Base-by-base conservation (phyloP, 2,329 filamentous ascomycete species). In the Aureobasidium sp. region DNA sequence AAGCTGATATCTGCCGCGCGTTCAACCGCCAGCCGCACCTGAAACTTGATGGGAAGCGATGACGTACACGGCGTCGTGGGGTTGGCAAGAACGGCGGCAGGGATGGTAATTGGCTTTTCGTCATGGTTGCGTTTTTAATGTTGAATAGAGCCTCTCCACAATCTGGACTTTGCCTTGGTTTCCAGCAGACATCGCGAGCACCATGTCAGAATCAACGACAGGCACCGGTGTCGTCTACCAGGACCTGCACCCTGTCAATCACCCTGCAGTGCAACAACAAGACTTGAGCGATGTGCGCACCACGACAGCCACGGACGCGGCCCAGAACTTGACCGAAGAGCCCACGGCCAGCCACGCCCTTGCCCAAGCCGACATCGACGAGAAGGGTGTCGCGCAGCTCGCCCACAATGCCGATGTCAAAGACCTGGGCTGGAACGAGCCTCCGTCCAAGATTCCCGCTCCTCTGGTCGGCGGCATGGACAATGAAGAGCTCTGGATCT, bases 401-500 rank as follows among this genome's bases (percentile, higher is more conserved):
- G 66, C 66, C 9, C 75, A 78, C 67, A 73, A 70, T 17, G 69
- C 78, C 39, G 85, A 87, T 63, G 85, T 88, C 3, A 80, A 81
- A 51, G 81, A 90, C 67, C 71, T 90, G 20, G 87, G 87, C n/a
- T 90, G 87, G 87, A 84, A 87, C 64, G 80, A 86, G 63, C 76
- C 79, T 34, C 79, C 82, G 58, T 74, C 81, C 31, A 70, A 79
- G n/a, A 81, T 88, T 37, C 74, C 82, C 0, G 76, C 75, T 31
- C 85, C 84, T 0, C 76, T 91, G 12, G 84, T 90, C 0, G 84
- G 86, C 1, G 87, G 87, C 0, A 71, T 91, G 63, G 78, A 79
- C 14, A 91, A 91, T 65, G 87, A 91, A 42, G 85, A 91, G 64
- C 73, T 91, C 0, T 91, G 88, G 86, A 76, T 89, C 53, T 75